Conservation (phyloP, 805 yeast species). For the Sugiyamaella smithiae region DNA sequence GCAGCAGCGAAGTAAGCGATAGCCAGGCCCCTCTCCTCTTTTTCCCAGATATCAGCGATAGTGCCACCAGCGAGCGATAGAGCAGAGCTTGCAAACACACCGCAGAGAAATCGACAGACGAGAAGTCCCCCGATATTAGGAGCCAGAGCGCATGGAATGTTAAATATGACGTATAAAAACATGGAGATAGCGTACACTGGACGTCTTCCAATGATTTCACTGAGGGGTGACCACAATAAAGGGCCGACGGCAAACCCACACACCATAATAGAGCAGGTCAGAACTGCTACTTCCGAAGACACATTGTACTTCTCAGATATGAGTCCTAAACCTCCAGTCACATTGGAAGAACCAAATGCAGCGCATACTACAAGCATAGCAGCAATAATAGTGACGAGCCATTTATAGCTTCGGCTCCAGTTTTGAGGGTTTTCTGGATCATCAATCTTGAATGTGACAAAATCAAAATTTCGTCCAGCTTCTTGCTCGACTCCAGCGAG, state of each 20-base stretch:
- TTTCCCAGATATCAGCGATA: constrained; percentile 83
- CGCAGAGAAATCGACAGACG: constrained; percentile 82
- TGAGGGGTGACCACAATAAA: constrained; percentile 81
- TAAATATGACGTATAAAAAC: constrained; percentile 70
- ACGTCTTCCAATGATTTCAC: constrained; percentile 82
- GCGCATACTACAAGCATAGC: constrained; percentile 79
- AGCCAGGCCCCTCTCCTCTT: constrained; percentile 78
- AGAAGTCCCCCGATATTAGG: constrained; percentile 78
- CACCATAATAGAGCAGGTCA: constrained; percentile 84
- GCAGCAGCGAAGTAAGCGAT: constrained; percentile 90
- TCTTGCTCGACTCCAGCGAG: constrained; percentile 3
- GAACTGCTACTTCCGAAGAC: constrained; percentile 70
- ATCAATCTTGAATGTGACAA: constrained; percentile 72
- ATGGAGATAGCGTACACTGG: constrained; percentile 79
- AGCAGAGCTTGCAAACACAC: constrained; percentile 81
- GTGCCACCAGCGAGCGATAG: constrained; percentile 88
- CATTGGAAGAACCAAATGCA: constrained; percentile 90
- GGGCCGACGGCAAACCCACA: constrained; percentile 88
- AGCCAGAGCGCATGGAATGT: constrained; percentile 83
- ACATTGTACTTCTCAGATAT: constrained; percentile 67
- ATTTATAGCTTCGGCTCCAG: constrained; percentile 52
- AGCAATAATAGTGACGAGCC: constrained; percentile 56
- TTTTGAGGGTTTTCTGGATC: constrained; percentile 92
- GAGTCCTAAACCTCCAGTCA: constrained; percentile 78
- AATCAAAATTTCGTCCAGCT: constrained; percentile 29